phyloP scores from a whole-genome alignment of 2,329 filamentous ascomycete species.

The Xylaria arbuscula region DNA sequence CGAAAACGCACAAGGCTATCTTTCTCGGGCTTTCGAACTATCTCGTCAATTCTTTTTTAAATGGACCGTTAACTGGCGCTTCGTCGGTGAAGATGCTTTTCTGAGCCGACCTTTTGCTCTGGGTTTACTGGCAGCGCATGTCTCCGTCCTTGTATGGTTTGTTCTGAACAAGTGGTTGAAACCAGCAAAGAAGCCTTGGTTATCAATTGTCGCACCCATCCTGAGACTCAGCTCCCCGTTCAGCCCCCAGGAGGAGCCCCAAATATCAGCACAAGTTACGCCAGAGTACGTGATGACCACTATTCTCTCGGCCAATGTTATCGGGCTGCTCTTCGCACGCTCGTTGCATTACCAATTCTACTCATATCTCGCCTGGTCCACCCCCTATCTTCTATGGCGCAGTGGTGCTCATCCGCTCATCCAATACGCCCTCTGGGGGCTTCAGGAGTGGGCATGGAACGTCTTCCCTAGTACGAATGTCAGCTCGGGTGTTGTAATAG shows the following conservation, averaged over 20 bases:
- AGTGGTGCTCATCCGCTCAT: conserved; percentile 74
- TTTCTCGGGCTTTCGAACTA: conserved; percentile 88
- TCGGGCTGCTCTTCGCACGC: conserved; percentile 86
- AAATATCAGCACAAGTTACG: conserved; percentile 69
- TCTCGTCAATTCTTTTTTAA: conserved; percentile 92
- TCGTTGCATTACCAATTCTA: conserved; percentile 97
- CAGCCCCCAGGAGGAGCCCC: conserved; percentile 63
- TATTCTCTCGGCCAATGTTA: conserved; percentile 78
- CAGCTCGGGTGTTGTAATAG: conserved; percentile 73
- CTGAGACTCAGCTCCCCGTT: conserved; percentile 59
- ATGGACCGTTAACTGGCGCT: conserved; percentile 99
- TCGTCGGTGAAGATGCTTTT: conserved; percentile 86
- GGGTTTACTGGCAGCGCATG: conserved; percentile 73
- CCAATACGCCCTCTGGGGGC: conserved; percentile 76
- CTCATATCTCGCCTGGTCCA: conserved; percentile 88
- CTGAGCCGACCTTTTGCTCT: conserved; percentile 75
- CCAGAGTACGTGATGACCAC: conserved; percentile 80
- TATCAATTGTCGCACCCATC: conserved; percentile 62
- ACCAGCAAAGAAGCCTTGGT: conserved; percentile 69
- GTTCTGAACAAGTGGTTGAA: conserved; percentile 76
- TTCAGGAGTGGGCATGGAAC: conserved; percentile 95
- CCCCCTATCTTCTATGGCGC: conserved; percentile 87
- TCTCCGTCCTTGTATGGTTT: conserved; percentile 73
- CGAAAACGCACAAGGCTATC: conserved; percentile 75
- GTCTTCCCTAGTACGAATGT: conserved; percentile 80